Percentiles rank a stretch among this genome's conserved stretches.
phyloP scores from a whole-genome alignment of 139 green algal genomes.

The Dunaliella sp. region DNA sequence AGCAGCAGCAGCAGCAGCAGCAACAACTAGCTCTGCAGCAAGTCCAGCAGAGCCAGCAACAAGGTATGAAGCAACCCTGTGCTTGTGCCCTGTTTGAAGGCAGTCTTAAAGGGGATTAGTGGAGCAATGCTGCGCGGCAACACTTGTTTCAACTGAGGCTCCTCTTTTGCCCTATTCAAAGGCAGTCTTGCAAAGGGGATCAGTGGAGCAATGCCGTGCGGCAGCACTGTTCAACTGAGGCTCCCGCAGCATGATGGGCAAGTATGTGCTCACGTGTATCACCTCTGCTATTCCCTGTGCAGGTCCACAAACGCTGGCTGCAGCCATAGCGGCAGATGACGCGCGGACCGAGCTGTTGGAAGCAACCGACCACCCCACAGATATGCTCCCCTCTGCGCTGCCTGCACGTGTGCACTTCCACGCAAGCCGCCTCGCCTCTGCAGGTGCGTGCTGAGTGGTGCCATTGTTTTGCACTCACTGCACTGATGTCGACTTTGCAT shows the following conservation, averaged over 20 bases:
- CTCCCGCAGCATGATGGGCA: background rate
- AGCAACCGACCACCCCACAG: background rate
- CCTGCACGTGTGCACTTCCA: background rate
- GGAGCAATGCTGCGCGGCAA: background rate
- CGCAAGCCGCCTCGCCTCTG: background rate
- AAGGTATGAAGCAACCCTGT: background rate
- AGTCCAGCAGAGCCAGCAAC: background rate
- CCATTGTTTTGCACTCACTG: background rate
- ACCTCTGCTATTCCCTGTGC: background rate
- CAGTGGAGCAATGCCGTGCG: background rate
- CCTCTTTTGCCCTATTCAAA: background rate
- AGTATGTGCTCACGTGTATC: background rate
- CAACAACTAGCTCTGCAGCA: background rate
- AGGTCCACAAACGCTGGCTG: background rate
- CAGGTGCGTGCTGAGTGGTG: background rate
- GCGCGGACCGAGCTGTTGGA: background rate
- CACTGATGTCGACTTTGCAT: background rate
- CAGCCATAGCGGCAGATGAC: background rate
- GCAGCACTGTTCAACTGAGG: background rate
- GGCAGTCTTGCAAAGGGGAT: background rate
- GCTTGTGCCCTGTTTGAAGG: background rate
- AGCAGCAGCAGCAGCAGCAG: background rate
- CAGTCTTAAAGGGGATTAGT: background rate
- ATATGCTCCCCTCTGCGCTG: background rate
- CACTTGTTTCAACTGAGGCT: background rate